A percentile compares a stretch with the other conserved stretches of the same genome.
Evolutionary conservation across 2,329 filamentous ascomycete species (phyloP).

Genomic region (Venturiaceae sp.): DNA sequence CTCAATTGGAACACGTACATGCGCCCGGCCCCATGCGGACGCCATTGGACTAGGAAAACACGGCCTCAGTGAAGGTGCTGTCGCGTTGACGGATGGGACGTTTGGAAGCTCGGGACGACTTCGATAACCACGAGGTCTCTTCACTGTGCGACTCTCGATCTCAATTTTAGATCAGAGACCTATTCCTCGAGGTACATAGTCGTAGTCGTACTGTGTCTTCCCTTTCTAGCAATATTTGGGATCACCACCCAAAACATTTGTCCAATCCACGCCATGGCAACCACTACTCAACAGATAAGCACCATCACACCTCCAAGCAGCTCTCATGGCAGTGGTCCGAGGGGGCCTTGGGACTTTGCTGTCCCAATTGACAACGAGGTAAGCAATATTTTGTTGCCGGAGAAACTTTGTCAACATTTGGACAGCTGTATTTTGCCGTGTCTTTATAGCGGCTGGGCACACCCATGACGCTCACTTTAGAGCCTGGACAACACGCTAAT

Average conservation of each 20-base stretch:
- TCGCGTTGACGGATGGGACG: neutral
- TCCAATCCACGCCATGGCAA: slow-evolving; percentile 8
- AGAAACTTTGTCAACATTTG: neutral
- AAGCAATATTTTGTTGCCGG: slow-evolving; percentile 14
- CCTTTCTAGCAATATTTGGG: neutral
- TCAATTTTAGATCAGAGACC: neutral
- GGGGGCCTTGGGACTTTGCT: slow-evolving; percentile 19
- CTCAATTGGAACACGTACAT: neutral
- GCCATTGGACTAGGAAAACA: neutral
- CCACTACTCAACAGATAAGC: slow-evolving; percentile 13
- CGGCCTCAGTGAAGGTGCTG: neutral
- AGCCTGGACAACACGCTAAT: neutral
- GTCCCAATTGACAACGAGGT: slow-evolving; percentile 26
- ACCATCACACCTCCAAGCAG: slow-evolving; percentile 30
- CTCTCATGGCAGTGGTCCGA: slow-evolving; percentile 27
- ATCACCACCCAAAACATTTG: neutral
- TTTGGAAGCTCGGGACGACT: neutral
- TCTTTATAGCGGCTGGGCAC: neutral
- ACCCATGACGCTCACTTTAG: neutral
- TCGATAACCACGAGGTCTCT: neutral
- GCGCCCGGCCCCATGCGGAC: neutral
- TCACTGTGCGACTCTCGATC: neutral
- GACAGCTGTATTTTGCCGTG: neutral
- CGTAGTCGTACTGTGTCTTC: neutral
- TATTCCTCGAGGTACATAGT: neutral